Base-by-base conservation (phyloP, 2,329 filamentous ascomycete genomes). In the Diaporthe vexans region DNA sequence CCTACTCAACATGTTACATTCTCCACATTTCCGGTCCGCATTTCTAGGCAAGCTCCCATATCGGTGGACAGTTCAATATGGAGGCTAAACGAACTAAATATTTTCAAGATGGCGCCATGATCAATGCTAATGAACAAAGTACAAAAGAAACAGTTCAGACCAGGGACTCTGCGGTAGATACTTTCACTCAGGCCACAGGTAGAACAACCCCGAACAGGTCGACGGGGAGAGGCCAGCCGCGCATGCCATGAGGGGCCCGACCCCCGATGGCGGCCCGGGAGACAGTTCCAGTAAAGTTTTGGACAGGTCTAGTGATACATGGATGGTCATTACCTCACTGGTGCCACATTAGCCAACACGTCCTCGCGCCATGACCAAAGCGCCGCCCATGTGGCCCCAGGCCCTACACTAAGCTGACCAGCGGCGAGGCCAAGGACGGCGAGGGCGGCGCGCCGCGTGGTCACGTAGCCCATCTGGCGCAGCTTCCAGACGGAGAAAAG, bases 401-500 rank as follows among this genome's bases (percentile, higher is more conserved):
- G 51, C 33, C 71, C 71, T 17, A 73, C 57, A 13, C 26, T 40
- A 6, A 65, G 33, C 58, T 72, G 70, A 17, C 58, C 70, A 15
- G 51, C 56, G 6, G 19, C 33, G 29, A 72, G 33, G 1, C 21
- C 57, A 5, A 59, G 33, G 26, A 21, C 57, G 19, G 70, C 70
- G 56, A 57, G 1, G 6, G 40, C 48, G 11, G 58, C 71, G 11
- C 17, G 37, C 4, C 19, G 1, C 3, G 48, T 67, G 19, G 71
- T 65, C 11, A 67, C 37, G 51, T 67, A 67, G 19, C 71, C 71
- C n/a, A 67, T 21, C 58, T 52, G 61, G 33, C 71, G 71, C 58
- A 72, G n/a, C 35, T 72, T 61, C 48, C 48, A 65, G 35, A 63
- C 37, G 48, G 57, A 65, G 40, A 46, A 72, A 8, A 70, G 29